Conservation (phyloP, 2,329 filamentous ascomycete genomes). For the Davidsoniella neocaledoniae region DNA sequence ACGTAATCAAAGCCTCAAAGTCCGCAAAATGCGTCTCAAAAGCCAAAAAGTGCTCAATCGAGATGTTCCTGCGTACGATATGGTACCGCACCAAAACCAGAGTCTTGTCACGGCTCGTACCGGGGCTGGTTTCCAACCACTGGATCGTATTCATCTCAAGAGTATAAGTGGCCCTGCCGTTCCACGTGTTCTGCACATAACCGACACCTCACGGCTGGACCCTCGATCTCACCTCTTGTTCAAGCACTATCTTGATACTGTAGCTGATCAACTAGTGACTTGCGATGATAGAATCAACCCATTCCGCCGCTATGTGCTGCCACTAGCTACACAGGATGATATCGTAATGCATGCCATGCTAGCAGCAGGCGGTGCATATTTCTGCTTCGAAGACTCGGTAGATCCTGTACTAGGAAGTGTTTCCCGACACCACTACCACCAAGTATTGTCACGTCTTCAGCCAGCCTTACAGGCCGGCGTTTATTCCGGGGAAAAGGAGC, state of each 20-base stretch:
- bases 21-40: too few relatives aligned
- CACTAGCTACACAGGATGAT: slow-evolving; percentile 7
- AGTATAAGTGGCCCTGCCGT: neutral
- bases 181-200: neutral
- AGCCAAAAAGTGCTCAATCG: too few relatives aligned
- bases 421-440: slow-evolving; percentile 6
- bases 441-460: slow-evolving; percentile 4
- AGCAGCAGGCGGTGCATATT: slow-evolving; percentile 10
- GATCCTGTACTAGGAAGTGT: slow-evolving; percentile 5
- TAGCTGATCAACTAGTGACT: slow-evolving; percentile 7
- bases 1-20: too few relatives aligned
- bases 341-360: slow-evolving; percentile 11
- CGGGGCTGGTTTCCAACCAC: too few relatives aligned
- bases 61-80: too few relatives aligned
- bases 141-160: too few relatives aligned
- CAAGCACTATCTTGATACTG: slow-evolving; percentile 10
- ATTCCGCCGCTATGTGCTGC: slow-evolving; percentile 3
- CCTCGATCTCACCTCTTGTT: slow-evolving; percentile 10
- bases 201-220: slow-evolving; percentile 3
- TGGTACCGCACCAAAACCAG: too few relatives aligned
- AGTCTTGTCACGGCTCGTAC: too few relatives aligned
- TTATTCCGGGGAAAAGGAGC: slow-evolving; percentile 2
- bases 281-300: slow-evolving; percentile 6
- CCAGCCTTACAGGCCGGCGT: slow-evolving; percentile 3
- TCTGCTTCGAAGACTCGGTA: slow-evolving; percentile 5